Evolutionary conservation across 1,284 basidiomycete species (phyloP), one percentile per base, ranked within the genome.

Genomic region (Ganoderma sinense): DNA sequence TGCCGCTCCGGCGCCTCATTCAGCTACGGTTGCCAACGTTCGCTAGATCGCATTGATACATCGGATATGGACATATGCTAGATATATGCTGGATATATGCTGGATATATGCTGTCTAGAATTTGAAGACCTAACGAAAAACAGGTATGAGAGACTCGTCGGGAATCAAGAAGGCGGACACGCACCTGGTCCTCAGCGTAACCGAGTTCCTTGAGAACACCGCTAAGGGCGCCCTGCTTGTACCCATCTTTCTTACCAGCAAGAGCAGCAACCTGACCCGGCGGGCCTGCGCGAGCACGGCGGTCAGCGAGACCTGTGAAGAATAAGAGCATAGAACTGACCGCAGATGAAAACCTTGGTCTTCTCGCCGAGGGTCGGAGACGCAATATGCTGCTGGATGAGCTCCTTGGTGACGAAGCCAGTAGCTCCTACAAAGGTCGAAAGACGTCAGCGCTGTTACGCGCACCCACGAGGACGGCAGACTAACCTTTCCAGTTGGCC

Each of bases 331-430:
- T 6, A 48, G 20, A 29, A 78, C 86, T 69, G 79, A 88, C 94
- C 96, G 78, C 97, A 98, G 41, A 98, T 84, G 80, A 97, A 96
- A 65, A 97, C 84, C 84, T 96, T 97, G 78, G 95, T 86, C 83
- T 96, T 97, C 71, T 94, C 89, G 6, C 88, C 91, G 61, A 91
- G 81, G 13, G 85, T 86, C 20, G 96, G 83, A 29, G 93, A 84
- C 0, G 91, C 88, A 62, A 97, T 85, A 80, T 96, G 84, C 77
- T 94, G 84, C 82, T 90, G 87, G 75, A 98, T 84, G 62, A 96
- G 78, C 41, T 94, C 91, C 66, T 86, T 82, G 67, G 86, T 89
- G 65, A 99, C 84, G 82, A 89, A 96, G 2, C 96, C 95, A 33
- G 84, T 86, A 55, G 86, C 82, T 60, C 92, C 92, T 86, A 36